Evolutionary conservation across 805 yeast genomes (phyloP), one percentile per base, ranked within the genome.

Genomic region (Tetrapisispora arboricola): DNA sequence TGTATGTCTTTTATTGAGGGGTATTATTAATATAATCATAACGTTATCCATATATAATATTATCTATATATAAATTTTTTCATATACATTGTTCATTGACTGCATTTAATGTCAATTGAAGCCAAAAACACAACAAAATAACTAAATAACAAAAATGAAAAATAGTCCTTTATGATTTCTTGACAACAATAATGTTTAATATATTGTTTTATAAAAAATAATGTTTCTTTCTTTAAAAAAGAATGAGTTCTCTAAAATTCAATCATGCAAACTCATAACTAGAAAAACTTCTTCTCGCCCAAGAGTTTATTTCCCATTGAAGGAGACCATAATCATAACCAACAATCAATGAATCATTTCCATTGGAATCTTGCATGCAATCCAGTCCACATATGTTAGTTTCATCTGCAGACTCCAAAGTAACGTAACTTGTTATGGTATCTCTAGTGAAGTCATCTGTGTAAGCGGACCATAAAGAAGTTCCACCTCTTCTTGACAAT

Each of bases 311-410:
- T 32, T 73, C 75, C 87, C 90, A 84, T 48, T 70, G 67, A 35
- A 78, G 67, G 17, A 84, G 64, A 1, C 94, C 94, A 33, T 72
- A 75, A 44, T 76, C 79, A 39, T 77, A 70, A 1, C 84, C 88
- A 27, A 81, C 73, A 6, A 76, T 64, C 29, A 81, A 56, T 28
- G 70, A 66, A 16, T 34, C 37, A 24, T 75, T 67, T 1, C 79
- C 78, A 8, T 72, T 68, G 15, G 58, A 57, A 46, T 68, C 71
- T 35, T 67, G 68, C 35, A 72, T 59, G 72, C 83, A 72, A 42
- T 76, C 80, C 43, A 81, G 54, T 1, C 88, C 88, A 15, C 75
- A 66, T 9, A 80, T 70, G 44, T 77, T 80, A 47, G 63, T 65
- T 44, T 70, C 75, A 30, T 56, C 61, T 2, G 46, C 45, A 15